Percentiles rank a stretch among this genome's conserved stretches.
Conservation (phyloP, 768 basidiomycete genomes). For the Lactarius vividus region DNA sequence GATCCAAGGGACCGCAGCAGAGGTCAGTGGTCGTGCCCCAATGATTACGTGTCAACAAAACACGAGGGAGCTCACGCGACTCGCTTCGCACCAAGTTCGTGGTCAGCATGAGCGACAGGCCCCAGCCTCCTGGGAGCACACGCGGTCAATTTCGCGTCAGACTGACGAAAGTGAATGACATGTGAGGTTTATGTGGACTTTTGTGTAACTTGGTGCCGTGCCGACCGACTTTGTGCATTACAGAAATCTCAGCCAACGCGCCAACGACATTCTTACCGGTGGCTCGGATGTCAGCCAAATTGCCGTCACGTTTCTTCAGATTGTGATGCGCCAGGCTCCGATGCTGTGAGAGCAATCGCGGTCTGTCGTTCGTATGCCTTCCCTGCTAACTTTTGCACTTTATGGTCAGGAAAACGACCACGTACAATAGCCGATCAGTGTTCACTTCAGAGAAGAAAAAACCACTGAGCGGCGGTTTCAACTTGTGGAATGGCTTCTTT, state of each 20-base stretch:
- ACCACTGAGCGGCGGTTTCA: slow-evolving; percentile 22
- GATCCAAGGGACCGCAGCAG: slow-evolving; percentile 22
- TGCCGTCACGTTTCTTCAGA: slow-evolving; percentile 20
- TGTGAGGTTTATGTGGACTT: background rate
- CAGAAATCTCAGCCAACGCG: slow-evolving; percentile 14
- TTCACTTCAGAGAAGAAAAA: slow-evolving; percentile 18
- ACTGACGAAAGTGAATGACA: slow-evolving; percentile 23
- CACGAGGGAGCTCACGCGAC: slow-evolving; percentile 9
- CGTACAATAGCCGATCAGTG: slow-evolving; percentile 24
- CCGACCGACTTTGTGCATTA: background rate
- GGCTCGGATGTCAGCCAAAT: slow-evolving; percentile 11
- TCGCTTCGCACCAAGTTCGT: slow-evolving; percentile 9
- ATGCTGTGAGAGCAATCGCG: slow-evolving; percentile 20
- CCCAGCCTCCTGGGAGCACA: slow-evolving; percentile 15
- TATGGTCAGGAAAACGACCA: slow-evolving; percentile 12
- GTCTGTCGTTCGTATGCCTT: too few species aligned
- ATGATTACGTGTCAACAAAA: background rate
- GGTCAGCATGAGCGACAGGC: slow-evolving; percentile 15
- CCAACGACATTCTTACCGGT: slow-evolving; percentile 19
- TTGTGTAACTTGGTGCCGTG: background rate
- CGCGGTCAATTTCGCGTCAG: slow-evolving; percentile 21
- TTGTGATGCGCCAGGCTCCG: slow-evolving; percentile 25
- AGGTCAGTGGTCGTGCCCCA: slow-evolving; percentile 5
- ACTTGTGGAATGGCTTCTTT: slow-evolving; percentile 27
- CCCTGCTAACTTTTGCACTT: background rate